Evolutionary conservation across 176 grass and related monocot species (phyloP), one percentile per base, ranked within the genome.

Genomic region (Cenchrus americanus): DNA sequence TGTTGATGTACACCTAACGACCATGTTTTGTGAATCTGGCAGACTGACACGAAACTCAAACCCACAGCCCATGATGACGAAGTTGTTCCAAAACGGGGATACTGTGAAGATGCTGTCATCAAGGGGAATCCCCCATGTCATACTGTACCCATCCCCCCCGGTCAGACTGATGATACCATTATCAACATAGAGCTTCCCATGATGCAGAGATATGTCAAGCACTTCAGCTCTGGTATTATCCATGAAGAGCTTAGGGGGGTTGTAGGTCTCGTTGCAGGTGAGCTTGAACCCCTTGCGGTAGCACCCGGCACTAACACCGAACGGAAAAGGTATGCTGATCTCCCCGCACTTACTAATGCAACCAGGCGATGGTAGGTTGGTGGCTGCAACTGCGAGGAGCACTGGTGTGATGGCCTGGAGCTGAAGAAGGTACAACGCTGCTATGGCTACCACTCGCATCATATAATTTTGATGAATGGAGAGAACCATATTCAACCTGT

Each of bases 241-340:
- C 67, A 91, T 14, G 6, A 87, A 71, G 75, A 91, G 75, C 67
- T 74, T 84, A 2, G 89, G 85, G 0, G 74, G 80, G 22, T 54
- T 22, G 51, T 62, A 24, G 3, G 46, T 69, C 57, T 24, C 48
- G 0, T 84, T 42, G 41, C 80, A 91, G 52, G 59, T 75, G 57
- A 91, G 69, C 58, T 34, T 15, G 58, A 91, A 91, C 0, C 89
- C 75, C 17, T 69, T 54, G 9, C 5, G 21, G 76, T 62, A 84
- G 80, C 80, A 91, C 24, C 52, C 47, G 14, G n/a, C 65, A 9
- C 64, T 85, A 47, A 84, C 50, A 26, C 81, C 80, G 10, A 91
- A 91, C 2, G 80, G 89, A 24, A 80, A 91, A 23, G 75, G 69
- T 32, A 91, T 49, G 8, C 41, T 66, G 73, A 91, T 58, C 26